phyloP scores from a whole-genome alignment of 2,329 filamentous ascomycete genomes.

The Xylariales sp. region DNA sequence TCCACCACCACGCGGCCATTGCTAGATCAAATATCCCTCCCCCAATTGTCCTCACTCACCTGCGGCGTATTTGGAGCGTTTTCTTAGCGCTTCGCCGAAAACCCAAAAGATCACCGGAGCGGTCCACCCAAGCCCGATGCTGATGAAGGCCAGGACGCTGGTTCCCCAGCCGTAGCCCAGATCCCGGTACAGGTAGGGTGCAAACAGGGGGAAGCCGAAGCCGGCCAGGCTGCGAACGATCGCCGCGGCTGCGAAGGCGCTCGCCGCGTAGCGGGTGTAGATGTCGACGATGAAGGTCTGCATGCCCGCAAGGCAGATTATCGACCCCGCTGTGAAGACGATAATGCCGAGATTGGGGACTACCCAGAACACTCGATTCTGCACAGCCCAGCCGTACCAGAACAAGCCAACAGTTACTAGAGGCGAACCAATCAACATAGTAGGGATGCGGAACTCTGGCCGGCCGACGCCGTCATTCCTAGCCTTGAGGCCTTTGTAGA shows the following conservation, averaged over 20 bases:
- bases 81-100: constrained; percentile 1
- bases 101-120: constrained; percentile 4
- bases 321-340: too few species aligned
- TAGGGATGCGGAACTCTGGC: constrained; percentile 34
- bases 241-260: constrained; percentile 2
- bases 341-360: too few species aligned
- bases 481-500: constrained; percentile 33
- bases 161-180: constrained; percentile 5
- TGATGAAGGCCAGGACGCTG: not conserved
- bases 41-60: too few species aligned
- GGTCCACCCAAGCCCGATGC: not conserved
- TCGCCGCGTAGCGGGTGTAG: constrained; percentile 2
- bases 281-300: constrained; percentile 3
- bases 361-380: too few species aligned
- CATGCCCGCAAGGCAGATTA: too few species aligned
- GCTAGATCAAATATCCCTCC: constrained; percentile 2
- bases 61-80: too few species aligned
- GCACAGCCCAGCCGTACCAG: too few species aligned
- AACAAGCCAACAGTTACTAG: too few species aligned
- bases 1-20: too few species aligned
- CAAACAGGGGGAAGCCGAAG: constrained; percentile 3
- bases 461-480: constrained; percentile 20
- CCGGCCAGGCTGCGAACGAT: constrained; percentile 1
- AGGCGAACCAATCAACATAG: too few species aligned
- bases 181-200: not conserved